Percentiles rank a stretch among this genome's conserved stretches.
Conservation (phyloP, 2,329 filamentous ascomycete species). For the Bipolaris bicolor region DNA sequence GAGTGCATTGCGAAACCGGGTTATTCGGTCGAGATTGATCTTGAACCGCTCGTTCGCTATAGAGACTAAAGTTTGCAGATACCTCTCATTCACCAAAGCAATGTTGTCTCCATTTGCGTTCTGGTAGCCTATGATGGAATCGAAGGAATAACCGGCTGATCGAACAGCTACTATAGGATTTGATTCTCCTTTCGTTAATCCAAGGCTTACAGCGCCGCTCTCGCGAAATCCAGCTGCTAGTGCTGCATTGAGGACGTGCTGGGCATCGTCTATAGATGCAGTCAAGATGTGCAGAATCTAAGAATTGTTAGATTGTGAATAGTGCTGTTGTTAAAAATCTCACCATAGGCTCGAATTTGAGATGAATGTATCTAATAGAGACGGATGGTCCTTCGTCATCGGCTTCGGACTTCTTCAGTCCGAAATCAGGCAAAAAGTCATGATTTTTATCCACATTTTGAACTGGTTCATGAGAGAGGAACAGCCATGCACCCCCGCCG, state of each 20-base stretch:
- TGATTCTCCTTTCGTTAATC: conserved; percentile 46
- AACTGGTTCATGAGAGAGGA: conserved; percentile 82
- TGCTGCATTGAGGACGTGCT: conserved; percentile 75
- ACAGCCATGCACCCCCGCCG: conserved; percentile 78
- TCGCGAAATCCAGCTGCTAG: conserved; percentile 87
- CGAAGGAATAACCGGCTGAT: conserved; percentile 80
- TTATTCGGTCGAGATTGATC: conserved; percentile 71
- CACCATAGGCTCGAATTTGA: conserved; percentile 97
- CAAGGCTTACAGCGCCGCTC: conserved; percentile 78
- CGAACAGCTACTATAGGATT: conserved; percentile 84
- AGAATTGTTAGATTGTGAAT: conserved; percentile 26
- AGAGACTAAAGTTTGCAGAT: conserved; percentile 69
- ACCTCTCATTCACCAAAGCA: conserved; percentile 65
- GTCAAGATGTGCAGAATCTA: conserved; percentile 90
- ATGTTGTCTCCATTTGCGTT: conserved; percentile 50
- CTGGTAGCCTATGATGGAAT: conserved; percentile 74
- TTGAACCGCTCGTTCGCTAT: conserved; percentile 77
- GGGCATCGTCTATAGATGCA: conserved; percentile 75
- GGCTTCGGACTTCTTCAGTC: conserved; percentile 38
- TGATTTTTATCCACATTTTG: conserved; percentile 19
- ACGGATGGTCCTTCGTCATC: conserved; percentile 10
- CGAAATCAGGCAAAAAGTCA: conserved; percentile 45
- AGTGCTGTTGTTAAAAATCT: conserved; percentile 35
- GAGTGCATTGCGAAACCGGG: conserved; percentile 65
- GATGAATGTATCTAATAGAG: conserved; percentile 66